Conservation (phyloP, 768 basidiomycete genomes). For the Mycena epipterygia region DNA sequence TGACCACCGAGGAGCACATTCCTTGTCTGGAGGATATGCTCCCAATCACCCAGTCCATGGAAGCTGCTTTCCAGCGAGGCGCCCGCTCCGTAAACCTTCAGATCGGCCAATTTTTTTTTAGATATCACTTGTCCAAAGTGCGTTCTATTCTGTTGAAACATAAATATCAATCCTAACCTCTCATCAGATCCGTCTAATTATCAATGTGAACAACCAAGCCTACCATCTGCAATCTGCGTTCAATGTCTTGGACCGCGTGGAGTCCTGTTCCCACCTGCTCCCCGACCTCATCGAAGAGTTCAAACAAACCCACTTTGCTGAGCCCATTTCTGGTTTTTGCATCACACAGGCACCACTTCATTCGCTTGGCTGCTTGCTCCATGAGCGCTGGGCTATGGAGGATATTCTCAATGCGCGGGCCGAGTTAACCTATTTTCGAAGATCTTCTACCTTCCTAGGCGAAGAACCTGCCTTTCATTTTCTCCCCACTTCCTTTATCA, state of each 20-base stretch:
- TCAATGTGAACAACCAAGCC: background rate
- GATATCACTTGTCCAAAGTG: slow-evolving; percentile 5
- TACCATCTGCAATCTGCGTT: background rate
- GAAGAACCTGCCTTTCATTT: background rate
- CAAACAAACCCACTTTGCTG: background rate
- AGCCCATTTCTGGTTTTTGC: slow-evolving; percentile 4
- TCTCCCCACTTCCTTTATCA: slow-evolving; percentile 9
- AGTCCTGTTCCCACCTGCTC: background rate
- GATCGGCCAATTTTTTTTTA: background rate
- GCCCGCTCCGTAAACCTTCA: background rate
- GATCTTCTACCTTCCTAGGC: background rate
- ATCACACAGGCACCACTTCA: background rate
- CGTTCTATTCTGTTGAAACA: background rate
- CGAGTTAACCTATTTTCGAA: slow-evolving; percentile 7
- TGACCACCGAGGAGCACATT: background rate
- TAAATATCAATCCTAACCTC: background rate
- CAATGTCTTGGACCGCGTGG: background rate
- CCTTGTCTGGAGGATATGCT: background rate
- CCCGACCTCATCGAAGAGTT: slow-evolving; percentile 3
- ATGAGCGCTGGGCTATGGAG: slow-evolving; percentile 8
- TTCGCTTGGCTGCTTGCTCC: slow-evolving; percentile 3
- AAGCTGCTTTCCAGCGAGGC: background rate
- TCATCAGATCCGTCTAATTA: background rate
- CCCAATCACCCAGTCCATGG: background rate
- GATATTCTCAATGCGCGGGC: slow-evolving; percentile 13